Conservation (phyloP, 495 filamentous ascomycete genomes). For the Wilcoxina mikolae region DNA sequence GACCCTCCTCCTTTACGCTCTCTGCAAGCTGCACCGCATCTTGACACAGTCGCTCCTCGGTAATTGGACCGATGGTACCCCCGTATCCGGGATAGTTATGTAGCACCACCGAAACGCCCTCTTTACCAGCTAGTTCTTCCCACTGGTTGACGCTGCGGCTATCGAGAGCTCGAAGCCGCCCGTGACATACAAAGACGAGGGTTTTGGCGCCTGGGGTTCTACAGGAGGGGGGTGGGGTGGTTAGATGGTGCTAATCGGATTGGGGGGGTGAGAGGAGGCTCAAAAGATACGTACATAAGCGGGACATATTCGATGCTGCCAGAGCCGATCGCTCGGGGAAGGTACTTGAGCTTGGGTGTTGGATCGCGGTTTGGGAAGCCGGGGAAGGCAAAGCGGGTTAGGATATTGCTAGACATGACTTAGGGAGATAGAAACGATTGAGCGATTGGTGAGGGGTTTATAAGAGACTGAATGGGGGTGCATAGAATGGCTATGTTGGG, state of each 20-base stretch:
- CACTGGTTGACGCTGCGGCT: neutral
- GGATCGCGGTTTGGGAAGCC: neutral
- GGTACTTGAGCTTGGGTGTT: neutral
- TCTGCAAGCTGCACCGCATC: neutral
- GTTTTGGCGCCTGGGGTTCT: neutral
- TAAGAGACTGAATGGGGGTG: too few species aligned
- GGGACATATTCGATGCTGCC: neutral
- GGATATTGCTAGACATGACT: too few species aligned
- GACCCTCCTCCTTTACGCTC: neutral
- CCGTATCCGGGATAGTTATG: slow-evolving; percentile 5
- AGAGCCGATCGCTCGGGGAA: neutral
- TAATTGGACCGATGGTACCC: neutral
- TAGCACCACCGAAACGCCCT: neutral
- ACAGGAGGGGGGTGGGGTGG: neutral
- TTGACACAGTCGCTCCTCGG: neutral
- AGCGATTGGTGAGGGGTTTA: too few species aligned
- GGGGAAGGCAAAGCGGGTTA: neutral
- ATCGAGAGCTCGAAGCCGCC: neutral
- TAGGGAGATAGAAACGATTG: too few species aligned
- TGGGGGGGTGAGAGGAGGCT: neutral
- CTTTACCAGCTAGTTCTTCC: neutral
- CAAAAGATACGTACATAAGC: neutral
- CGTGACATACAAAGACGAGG: neutral
- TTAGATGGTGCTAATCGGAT: too few species aligned
- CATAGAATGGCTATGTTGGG: too few species aligned